These are phyloP conservation scores for Colletotrichum sp. DNA, from an alignment of 2,329 filamentous ascomycete species.

Conservation along the genomic window DNA sequence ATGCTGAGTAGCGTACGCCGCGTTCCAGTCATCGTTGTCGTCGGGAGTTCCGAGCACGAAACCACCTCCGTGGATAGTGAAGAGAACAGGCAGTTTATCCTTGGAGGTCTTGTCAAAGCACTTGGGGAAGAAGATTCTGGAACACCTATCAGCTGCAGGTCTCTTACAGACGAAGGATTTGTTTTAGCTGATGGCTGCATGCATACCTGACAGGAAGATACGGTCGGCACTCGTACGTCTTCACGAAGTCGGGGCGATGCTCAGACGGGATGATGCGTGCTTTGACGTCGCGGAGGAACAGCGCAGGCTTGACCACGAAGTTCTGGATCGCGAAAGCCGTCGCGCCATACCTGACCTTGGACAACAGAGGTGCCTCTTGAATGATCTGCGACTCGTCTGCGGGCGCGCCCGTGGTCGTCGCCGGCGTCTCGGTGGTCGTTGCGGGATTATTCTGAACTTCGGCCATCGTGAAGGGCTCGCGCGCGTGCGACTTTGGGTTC, in stretches of 20 bases:
- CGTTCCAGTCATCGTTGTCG: slow-evolving; percentile 53
- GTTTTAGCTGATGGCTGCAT: not conserved
- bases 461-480: slow-evolving; percentile 1
- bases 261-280: slow-evolving; percentile 4
- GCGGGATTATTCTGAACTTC: slow-evolving; percentile 2
- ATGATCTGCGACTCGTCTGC: not conserved
- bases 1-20: slow-evolving; percentile 41
- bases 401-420: not conserved
- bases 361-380: not conserved
- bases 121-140: slow-evolving; percentile 44
- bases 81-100: slow-evolving; percentile 42
- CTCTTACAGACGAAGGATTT: not conserved
- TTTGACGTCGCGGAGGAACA: slow-evolving; percentile 7
- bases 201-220: slow-evolving; percentile 18
- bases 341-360: slow-evolving; percentile 13
- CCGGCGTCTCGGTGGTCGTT: not conserved
- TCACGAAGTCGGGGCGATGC: slow-evolving; percentile 13
- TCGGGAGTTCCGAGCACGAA: slow-evolving; percentile 48
- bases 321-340: slow-evolving; percentile 13
- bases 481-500: not conserved
- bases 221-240: slow-evolving; percentile 19
- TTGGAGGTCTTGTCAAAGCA: slow-evolving; percentile 33
- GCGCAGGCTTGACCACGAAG: slow-evolving; percentile 1
- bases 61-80: slow-evolving; percentile 58
- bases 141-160: not conserved